Evolutionary conservation across 371 early-diverging fungal species (phyloP).

Genomic region (Syncephalastrum racemosum): DNA sequence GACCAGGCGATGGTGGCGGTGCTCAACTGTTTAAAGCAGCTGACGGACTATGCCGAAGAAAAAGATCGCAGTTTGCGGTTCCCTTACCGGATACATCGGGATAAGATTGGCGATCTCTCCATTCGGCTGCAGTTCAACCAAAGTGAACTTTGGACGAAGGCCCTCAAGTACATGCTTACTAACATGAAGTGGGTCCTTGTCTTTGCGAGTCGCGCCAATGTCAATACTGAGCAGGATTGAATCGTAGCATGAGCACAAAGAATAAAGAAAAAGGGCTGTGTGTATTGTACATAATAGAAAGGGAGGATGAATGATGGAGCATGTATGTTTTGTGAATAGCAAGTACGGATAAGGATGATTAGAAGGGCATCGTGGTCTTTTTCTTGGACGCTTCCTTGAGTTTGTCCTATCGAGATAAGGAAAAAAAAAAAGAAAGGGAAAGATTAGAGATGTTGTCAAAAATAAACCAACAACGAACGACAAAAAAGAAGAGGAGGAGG

Average conservation of each 20-base stretch:
- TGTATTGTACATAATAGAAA: no score
- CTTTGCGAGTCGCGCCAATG: slow-evolving; percentile 59
- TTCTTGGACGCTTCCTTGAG: slow-evolving; percentile 47
- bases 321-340: no score
- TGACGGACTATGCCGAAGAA: slow-evolving; percentile 78
- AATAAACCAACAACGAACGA: neutral
- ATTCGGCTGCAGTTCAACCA: slow-evolving; percentile 87
- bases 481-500: no score
- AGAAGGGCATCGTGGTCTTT: slow-evolving; percentile 51
- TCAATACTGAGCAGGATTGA: neutral
- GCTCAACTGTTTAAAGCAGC: slow-evolving; percentile 84
- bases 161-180: slow-evolving; percentile 84
- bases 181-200: slow-evolving; percentile 86
- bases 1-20: slow-evolving; percentile 90
- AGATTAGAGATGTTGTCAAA: neutral
- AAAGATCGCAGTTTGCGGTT: slow-evolving; percentile 73
- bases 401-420: slow-evolving; percentile 40
- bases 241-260: no score
- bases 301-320: no score
- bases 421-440: neutral
- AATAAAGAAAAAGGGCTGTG: no score
- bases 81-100: slow-evolving; percentile 89
- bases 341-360: slow-evolving; percentile 8
- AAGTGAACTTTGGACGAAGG: slow-evolving; percentile 91
- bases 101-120: slow-evolving; percentile 84